Evolutionary conservation across 1,139 yeast genomes (phyloP).

Genomic region (Saccharomyces hybrid): DNA sequence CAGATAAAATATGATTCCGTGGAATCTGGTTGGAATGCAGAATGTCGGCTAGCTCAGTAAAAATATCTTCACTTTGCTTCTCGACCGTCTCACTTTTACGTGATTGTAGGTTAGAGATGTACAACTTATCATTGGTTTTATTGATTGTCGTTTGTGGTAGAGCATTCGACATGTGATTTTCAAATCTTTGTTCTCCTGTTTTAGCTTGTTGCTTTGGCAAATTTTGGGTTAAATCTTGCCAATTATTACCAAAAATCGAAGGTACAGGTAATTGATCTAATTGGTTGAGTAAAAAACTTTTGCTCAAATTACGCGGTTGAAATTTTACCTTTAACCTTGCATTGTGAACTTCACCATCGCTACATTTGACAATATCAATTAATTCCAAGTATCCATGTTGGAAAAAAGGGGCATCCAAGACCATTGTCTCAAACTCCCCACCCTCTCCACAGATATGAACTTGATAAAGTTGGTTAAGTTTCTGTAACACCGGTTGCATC

Average conservation of each 20-base stretch:
- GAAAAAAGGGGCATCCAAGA: slow-evolving; percentile 83
- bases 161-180: background rate
- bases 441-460: slow-evolving; percentile 98
- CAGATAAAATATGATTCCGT: slow-evolving; percentile 38
- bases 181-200: background rate
- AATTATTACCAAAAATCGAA: slow-evolving; percentile 43
- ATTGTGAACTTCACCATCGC: slow-evolving; percentile 59
- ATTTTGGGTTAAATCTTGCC: slow-evolving; percentile 35
- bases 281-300: slow-evolving; percentile 17
- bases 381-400: slow-evolving; percentile 45
- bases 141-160: slow-evolving; percentile 12
- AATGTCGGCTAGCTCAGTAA: slow-evolving; percentile 36
- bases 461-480: slow-evolving; percentile 58
- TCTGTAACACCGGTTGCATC: slow-evolving; percentile 50
- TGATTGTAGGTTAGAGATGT: slow-evolving; percentile 44
- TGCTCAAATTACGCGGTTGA: slow-evolving; percentile 32
- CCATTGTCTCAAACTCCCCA: slow-evolving; percentile 92
- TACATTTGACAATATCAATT: slow-evolving; percentile 36
- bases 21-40: slow-evolving; percentile 31
- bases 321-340: slow-evolving; percentile 39
- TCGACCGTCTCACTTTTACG: slow-evolving; percentile 32
- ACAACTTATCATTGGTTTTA: slow-evolving; percentile 34
- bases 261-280: slow-evolving; percentile 37
- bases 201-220: background rate
- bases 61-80: slow-evolving; percentile 44